Base-by-base conservation (phyloP, 768 basidiomycete species). In the Suillus subluteus region DNA sequence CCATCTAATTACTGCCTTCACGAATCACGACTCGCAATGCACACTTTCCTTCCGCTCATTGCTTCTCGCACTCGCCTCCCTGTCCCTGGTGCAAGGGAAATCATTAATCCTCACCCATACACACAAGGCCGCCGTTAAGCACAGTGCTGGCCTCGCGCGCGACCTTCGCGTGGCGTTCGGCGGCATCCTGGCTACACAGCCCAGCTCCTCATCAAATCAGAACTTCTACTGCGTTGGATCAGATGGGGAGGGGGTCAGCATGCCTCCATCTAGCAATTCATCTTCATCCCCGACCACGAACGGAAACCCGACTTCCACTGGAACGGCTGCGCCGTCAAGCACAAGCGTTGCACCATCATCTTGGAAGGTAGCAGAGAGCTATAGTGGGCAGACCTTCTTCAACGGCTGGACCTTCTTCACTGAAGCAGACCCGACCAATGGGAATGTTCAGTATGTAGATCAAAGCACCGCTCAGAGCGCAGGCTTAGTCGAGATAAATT, bases 381-480 rank as follows among this genome's bases (percentile, higher is more conserved):
- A 90, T 76, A 76, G 83, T 59, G 95, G 94, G 23, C 80, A 79
- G 58, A 83, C 82, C 50, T 98, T 98, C 82, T 97, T 96, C 68
- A 81, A 91, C 73, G 90, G 88, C 58, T 96, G 91, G 91, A 74
- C 85, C 71, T 97, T 96, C 79, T 89, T 81, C 73, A 86, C 83
- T 11, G 76, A 70, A 38, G 70, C 80, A 12, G 95, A 97, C 80
- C 94, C 95, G 6, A 98, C 95, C 0, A 78, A 88, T 69, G 92
- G 91, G 41, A 79, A 79, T 41, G 92, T 93, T 41, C 78, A 87
- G 68, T 96, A 89, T 75, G 79, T 93, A 6, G 84, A 89, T 73
- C 82, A 88, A 72, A 69, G 70, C 65, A 85, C 86, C 54, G 91
- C 86, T 52, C 88, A 82, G 74, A 79, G 81, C 8, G 86, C 81